phyloP scores from a whole-genome alignment of 2,329 filamentous ascomycete genomes.

The Teratosphaeriaceae sp. region DNA sequence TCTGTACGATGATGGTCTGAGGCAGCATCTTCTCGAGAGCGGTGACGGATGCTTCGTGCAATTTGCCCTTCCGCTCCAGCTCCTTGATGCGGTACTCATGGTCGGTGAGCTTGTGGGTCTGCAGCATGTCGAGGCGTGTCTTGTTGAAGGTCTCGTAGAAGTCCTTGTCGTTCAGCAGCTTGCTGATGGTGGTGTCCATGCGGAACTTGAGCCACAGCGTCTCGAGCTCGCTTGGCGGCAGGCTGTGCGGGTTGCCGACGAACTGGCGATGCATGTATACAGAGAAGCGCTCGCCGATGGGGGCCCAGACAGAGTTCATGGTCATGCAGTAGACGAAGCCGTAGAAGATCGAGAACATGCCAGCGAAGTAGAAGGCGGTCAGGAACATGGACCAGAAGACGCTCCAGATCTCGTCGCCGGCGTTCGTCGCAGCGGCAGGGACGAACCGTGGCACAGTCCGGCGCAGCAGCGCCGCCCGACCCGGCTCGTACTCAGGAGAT shows the following conservation, averaged over 20 bases:
- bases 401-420: too few relatives aligned
- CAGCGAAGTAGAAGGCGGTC: too few relatives aligned
- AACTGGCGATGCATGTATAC: neutral
- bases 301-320: neutral
- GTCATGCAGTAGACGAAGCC: neutral
- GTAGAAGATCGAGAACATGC: neutral
- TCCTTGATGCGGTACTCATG: constrained; percentile 1
- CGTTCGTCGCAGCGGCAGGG: too few relatives aligned
- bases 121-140: constrained; percentile 1
- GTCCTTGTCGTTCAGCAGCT: neutral
- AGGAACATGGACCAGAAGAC: too few relatives aligned
- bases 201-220: constrained; percentile 5
- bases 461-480: too few relatives aligned
- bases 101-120: neutral
- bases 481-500: too few relatives aligned
- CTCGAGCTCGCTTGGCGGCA: constrained; percentile 4
- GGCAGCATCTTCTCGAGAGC: constrained; percentile 48
- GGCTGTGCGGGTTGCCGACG: constrained; percentile 1
- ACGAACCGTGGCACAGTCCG: too few relatives aligned
- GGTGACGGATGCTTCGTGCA: constrained; percentile 8
- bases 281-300: neutral
- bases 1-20: constrained; percentile 47
- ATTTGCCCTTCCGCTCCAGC: constrained; percentile 3
- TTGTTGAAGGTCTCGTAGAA: too few relatives aligned
- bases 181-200: neutral